These are phyloP conservation scores for Colletotrichum spinosum DNA, from an alignment of 2,329 filamentous ascomycete genomes.

Conservation along the genomic window DNA sequence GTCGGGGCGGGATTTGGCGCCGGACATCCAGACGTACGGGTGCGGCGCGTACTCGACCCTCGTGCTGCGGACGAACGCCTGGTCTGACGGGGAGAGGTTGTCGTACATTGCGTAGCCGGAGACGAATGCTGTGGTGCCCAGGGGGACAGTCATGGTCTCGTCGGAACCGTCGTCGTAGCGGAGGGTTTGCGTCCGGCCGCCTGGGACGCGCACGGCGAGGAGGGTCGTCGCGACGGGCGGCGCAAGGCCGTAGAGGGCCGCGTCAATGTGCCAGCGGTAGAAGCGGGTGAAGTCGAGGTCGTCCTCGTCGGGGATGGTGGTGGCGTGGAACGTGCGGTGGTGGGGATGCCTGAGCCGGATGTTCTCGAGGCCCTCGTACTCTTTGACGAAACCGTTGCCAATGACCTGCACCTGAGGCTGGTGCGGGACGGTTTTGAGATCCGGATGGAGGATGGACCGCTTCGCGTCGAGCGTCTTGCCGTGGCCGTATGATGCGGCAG, in stretches of 20 bases:
- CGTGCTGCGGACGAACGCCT: slow-evolving; percentile 74
- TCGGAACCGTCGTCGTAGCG: slow-evolving; percentile 79
- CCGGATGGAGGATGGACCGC: slow-evolving; percentile 77
- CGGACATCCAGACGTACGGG: slow-evolving; percentile 85
- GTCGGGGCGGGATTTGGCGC: slow-evolving; percentile 72
- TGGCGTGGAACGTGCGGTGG: slow-evolving; percentile 80
- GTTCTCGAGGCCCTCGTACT: slow-evolving; percentile 78
- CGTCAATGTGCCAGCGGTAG: slow-evolving; percentile 86
- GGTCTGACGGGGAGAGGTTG: slow-evolving; percentile 71
- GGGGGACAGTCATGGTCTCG: slow-evolving; percentile 74
- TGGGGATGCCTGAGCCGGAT: slow-evolving; percentile 80
- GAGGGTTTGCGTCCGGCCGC: slow-evolving; percentile 72
- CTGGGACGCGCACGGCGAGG: slow-evolving; percentile 78
- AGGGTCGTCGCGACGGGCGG: slow-evolving; percentile 79
- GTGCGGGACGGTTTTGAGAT: slow-evolving; percentile 83
- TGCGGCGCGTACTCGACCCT: slow-evolving; percentile 82
- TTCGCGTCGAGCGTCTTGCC: slow-evolving; percentile 77
- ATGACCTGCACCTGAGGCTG: slow-evolving; percentile 83
- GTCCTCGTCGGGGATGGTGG: slow-evolving; percentile 66
- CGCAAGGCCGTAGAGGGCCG: slow-evolving; percentile 80
- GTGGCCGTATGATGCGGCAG: slow-evolving; percentile 76
- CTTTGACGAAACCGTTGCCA: slow-evolving; percentile 76
- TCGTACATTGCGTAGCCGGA: slow-evolving; percentile 79
- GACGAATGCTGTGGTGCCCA: slow-evolving; percentile 82
- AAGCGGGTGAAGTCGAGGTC: slow-evolving; percentile 66